These are phyloP conservation scores for Butyriboletus loyo DNA, from an alignment of 768 basidiomycete genomes.

Conservation along the genomic window DNA sequence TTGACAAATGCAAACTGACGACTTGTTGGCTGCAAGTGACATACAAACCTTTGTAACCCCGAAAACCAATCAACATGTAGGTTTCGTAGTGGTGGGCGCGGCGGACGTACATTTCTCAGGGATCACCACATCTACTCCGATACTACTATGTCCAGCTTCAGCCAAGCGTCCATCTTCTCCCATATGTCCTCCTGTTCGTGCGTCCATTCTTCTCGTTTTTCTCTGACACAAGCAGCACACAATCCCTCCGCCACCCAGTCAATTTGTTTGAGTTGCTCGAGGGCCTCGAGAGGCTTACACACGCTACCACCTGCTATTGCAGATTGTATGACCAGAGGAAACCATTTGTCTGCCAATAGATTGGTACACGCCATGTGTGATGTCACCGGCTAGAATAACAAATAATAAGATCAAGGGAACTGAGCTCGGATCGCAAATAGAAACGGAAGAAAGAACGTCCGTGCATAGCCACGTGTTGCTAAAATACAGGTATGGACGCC, in stretches of 20 bases:
- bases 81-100: background rate
- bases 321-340: constrained; percentile 63
- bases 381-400: constrained; percentile 42
- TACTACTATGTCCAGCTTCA: constrained; percentile 20
- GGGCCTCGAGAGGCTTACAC: constrained; percentile 68
- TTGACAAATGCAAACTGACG: constrained; percentile 1
- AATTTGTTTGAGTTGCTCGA: constrained; percentile 54
- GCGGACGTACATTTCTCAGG: background rate
- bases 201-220: constrained; percentile 66
- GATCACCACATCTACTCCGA: constrained; percentile 8
- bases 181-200: constrained; percentile 58
- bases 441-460: background rate
- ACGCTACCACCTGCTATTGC: constrained; percentile 61
- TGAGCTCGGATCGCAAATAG: background rate
- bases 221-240: constrained; percentile 53
- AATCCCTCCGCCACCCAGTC: constrained; percentile 60
- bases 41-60: background rate
- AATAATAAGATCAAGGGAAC: background rate
- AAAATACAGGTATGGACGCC: background rate
- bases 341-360: constrained; percentile 69
- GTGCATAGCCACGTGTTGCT: background rate
- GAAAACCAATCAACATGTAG: background rate
- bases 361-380: constrained; percentile 75
- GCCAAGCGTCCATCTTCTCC: constrained; percentile 60
- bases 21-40: constrained; percentile 7